Conservation (phyloP, 2,329 filamentous ascomycete species). For the Colletotrichum chrysophilum region DNA sequence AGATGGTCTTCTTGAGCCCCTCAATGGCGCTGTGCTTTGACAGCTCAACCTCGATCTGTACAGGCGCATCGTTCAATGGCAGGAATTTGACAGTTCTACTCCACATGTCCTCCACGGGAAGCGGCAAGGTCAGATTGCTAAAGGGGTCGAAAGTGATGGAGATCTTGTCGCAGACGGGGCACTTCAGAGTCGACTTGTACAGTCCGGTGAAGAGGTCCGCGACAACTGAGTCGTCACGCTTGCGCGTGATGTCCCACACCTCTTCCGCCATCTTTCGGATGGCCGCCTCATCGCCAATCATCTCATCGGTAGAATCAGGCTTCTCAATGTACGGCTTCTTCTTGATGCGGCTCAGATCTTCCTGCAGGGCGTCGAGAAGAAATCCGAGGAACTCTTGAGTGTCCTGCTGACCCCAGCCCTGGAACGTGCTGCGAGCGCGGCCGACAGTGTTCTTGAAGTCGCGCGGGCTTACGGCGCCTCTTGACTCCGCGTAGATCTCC, state of each 20-base stretch:
- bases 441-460: conserved; percentile 86
- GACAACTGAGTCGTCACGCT: conserved; percentile 92
- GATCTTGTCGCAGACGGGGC: conserved; percentile 89
- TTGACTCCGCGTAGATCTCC: conserved; percentile 76
- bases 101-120: conserved; percentile 88
- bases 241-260: conserved; percentile 91
- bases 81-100: conserved; percentile 76
- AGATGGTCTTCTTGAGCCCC: conserved; percentile 71
- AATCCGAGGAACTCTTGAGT: conserved; percentile 97
- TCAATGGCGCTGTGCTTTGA: conserved; percentile 77
- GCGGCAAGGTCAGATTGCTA: conserved; percentile 88
- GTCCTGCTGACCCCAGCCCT: conserved; percentile 94
- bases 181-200: conserved; percentile 97
- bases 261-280: conserved; percentile 85
- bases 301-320: conserved; percentile 96
- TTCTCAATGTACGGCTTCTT: conserved; percentile 99
- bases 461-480: conserved; percentile 75
- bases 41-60: conserved; percentile 78
- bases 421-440: conserved; percentile 82
- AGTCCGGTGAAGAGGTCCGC: conserved; percentile 96
- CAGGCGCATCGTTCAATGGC: conserved; percentile 73
- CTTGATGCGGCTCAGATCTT: conserved; percentile 90
- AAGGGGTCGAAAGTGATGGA: conserved; percentile 99
- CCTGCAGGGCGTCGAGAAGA: conserved; percentile 90
- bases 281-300: conserved; percentile 81